Percentiles rank a stretch among this genome's conserved stretches.
These are phyloP conservation scores for Tylopilus rubrobrunneus DNA, from an alignment of 768 basidiomycete genomes.

Conservation along the genomic window DNA sequence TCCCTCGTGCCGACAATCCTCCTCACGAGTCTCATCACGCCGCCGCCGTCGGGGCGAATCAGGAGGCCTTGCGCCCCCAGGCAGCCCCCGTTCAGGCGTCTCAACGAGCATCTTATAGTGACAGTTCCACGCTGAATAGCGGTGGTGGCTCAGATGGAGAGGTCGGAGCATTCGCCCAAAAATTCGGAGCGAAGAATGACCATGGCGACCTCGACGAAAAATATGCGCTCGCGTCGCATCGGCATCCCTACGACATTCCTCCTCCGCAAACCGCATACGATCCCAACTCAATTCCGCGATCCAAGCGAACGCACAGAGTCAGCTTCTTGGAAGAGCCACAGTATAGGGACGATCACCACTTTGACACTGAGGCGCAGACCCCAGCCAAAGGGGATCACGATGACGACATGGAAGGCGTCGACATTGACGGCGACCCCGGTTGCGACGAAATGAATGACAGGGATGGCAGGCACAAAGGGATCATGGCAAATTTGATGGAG, in stretches of 20 bases:
- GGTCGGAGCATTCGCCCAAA: constrained; percentile 14
- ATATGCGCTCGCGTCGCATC: constrained; percentile 52
- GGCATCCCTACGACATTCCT: constrained; percentile 59
- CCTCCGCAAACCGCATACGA: constrained; percentile 46
- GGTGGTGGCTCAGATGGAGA: constrained; percentile 16
- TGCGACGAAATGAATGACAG: constrained; percentile 19
- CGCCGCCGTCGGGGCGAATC: constrained; percentile 2
- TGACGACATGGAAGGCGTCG: constrained; percentile 18
- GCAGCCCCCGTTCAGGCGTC: constrained; percentile 15
- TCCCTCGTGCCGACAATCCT: not conserved
- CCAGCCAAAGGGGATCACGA: constrained; percentile 4
- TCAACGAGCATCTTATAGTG: constrained; percentile 34
- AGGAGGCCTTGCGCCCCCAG: constrained; percentile 9
- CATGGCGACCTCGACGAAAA: constrained; percentile 32
- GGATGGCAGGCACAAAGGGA: constrained; percentile 25
- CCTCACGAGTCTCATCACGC: not conserved
- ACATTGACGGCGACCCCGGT: constrained; percentile 9
- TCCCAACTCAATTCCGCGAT: constrained; percentile 8
- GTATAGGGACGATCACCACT: constrained; percentile 12
- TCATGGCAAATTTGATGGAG: constrained; percentile 30
- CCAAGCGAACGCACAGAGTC: constrained; percentile 29
- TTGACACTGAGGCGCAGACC: constrained; percentile 26
- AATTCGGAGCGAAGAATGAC: constrained; percentile 9
- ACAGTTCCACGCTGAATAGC: constrained; percentile 36
- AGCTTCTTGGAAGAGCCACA: constrained; percentile 35